Base-by-base conservation (phyloP, 1,284 basidiomycete species). In the Leccinum insigne region DNA sequence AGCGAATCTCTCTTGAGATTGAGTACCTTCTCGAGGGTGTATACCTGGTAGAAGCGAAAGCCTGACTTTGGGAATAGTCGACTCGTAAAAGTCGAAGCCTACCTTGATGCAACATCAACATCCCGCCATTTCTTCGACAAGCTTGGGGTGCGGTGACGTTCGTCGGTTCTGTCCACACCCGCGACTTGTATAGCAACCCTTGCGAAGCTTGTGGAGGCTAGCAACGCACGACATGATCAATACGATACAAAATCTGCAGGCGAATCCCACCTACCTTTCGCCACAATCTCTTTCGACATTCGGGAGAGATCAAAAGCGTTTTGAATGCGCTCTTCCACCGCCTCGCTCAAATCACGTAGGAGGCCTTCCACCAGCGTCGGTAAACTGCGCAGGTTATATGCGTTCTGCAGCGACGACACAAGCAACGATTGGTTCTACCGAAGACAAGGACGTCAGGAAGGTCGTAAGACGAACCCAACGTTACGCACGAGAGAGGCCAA, bases 1-100 rank as follows among this genome's bases (percentile, higher is more conserved):
- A 85, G 80, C 0, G 89, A 83, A 75, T 97, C 95, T 73, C 87
- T 92, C 80, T 98, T 98, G 71, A 96, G 78, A 72, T 87, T 89
- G 40, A 99, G 81, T 4, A 99, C 96, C 74, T 95, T 98, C 77
- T 99, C 96, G 6, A 99, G 85, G 0, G 92, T 93, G 77, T 98
- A 98, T 5, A 98, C 93, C 91, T 95, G 16, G 14, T n/a, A 35
- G 29, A 40, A 3, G 4, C 29, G 64, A 64, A 42, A 9, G n/a
- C 8, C 4, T 63, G 63, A 69, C 35, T 44, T 58, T 23, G 32
- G 29, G 26, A 11, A 60, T 23, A 42, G 32, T 14, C 1, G 29
- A 59, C 16, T 11, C 47, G 49, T 35, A 47, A n/a, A 16, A 21
- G 47, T 49, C 18, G 10, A 64, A 40, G 2, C 38, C 58, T 70